Conservation (phyloP, 2,329 filamentous ascomycete species). For the Aspergillus tamarii region DNA sequence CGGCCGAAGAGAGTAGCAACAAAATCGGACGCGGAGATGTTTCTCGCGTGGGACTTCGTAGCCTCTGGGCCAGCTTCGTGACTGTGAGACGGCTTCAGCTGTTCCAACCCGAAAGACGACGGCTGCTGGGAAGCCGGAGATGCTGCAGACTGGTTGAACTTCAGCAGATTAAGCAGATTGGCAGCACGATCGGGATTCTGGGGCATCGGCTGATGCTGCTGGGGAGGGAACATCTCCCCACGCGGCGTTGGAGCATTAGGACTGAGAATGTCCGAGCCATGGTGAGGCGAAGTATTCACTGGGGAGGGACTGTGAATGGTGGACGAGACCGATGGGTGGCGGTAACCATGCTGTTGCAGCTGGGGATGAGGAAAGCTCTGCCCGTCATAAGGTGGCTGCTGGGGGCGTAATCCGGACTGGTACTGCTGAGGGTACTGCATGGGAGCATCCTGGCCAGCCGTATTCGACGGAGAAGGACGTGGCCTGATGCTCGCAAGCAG, state of each 20-base stretch:
- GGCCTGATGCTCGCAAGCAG: conserved; percentile 50
- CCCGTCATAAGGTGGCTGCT: conserved; percentile 33
- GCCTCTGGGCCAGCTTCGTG: conserved; percentile 29
- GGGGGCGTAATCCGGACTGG: conserved; percentile 34
- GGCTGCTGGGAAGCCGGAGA: conserved; percentile 35
- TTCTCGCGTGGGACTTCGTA: conserved; percentile 35
- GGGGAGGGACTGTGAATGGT: conserved; percentile 60
- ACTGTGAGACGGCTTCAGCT: conserved; percentile 30
- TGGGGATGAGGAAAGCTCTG: conserved; percentile 37
- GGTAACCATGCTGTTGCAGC: conserved; percentile 47
- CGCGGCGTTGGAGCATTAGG: conserved; percentile 53
- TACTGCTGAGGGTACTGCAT: conserved; percentile 35
- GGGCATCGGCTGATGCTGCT: conserved; percentile 42
- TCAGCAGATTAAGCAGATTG: conserved; percentile 66
- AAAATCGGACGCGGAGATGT: conserved; percentile 60
- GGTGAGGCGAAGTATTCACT: conserved; percentile 57
- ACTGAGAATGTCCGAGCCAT: conserved; percentile 62
- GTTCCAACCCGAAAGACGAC: conserved; percentile 27
- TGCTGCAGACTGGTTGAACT: conserved; percentile 58
- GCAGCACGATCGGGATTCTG: conserved; percentile 54
- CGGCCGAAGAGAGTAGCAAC: conserved; percentile 60
- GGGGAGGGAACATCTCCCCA: conserved; percentile 44
- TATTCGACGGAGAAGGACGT: conserved; percentile 40
- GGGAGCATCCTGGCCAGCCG: conserved; percentile 33
- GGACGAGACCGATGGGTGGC: conserved; percentile 61